Evolutionary conservation across 768 basidiomycete species (phyloP), one percentile per base, ranked within the genome.

Genomic region (Trametes villosa): DNA sequence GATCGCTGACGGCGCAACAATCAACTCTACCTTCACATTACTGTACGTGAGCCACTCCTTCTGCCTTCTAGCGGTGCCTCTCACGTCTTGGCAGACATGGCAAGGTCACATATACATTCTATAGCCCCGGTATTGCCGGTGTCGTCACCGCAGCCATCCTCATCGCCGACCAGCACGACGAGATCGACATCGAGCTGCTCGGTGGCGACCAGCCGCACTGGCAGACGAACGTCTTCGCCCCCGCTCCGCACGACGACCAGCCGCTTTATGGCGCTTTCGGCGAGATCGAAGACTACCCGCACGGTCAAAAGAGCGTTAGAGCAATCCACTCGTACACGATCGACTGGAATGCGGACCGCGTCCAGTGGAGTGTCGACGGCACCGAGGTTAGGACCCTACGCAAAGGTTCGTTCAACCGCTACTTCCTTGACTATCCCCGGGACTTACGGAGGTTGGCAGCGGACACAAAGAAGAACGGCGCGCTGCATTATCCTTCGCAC

Each of bases 171-270:
- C 48, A 71, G 34, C 51, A 56, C 17, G 79, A 80, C 62, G 78
- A 81, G 55, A 76, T 79, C 30, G 80, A 81, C 61, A 64, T 81
- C 36, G 79, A 81, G 59, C 61, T 78, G 6, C 66, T 79, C 8
- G 76, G 77, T n/a, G 75, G 75, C 7, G 75, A 79, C 56, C 61
- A 71, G 2, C 26, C 36, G 12, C 70, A 74, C 64, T 80, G 76
- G 77, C 77, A 80, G 63, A 76, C 77, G 56, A 81, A 80, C 57
- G 63, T 78, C 9, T 81, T 75, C 63, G 74, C 72, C 9, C 75
- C 76, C 1, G 67, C 65, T 12, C 70, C 70, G 0, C 48, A 59
- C 12, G 73, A 77, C 55, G 40, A 67, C 4, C 24, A 60, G 12
- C 77, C 77, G 8, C 69, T 77, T 22, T 80, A 74, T 53, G 76